Evolutionary conservation across 257 asterid genomes (phyloP).

Genomic region (Scutellaria minor): DNA sequence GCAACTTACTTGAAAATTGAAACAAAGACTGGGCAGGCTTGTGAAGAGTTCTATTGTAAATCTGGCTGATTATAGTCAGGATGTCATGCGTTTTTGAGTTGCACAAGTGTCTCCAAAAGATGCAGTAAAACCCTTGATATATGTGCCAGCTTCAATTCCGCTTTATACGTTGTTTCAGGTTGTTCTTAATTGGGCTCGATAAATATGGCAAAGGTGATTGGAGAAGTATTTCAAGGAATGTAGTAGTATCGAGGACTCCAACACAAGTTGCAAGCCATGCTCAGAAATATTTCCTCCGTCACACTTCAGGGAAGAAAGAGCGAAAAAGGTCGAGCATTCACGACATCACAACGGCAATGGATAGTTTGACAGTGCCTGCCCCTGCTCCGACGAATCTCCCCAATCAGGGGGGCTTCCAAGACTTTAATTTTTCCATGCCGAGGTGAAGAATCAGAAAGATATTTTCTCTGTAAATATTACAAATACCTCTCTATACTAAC

Average conservation of each 20-base stretch:
- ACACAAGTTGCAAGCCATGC: conserved; percentile 98
- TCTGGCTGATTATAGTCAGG: neutral
- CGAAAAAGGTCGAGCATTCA: conserved; percentile 89
- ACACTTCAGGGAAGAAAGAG: conserved; percentile 71
- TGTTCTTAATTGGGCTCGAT: conserved; percentile 70
- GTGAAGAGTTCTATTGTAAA: neutral
- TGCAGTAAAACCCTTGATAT: neutral
- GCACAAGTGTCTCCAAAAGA: neutral
- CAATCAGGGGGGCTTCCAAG: conserved; percentile 49
- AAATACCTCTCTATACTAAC: conserved; percentile 35
- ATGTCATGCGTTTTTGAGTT: neutral
- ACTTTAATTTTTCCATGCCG: conserved; percentile 47
- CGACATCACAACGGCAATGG: conserved; percentile 75
- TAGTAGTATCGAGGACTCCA: conserved; percentile 86
- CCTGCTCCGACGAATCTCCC: conserved; percentile 54
- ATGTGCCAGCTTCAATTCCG: neutral
- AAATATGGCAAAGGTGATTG: conserved; percentile 87
- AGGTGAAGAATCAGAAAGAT: conserved; percentile 39
- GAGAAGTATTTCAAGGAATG: conserved; percentile 95
- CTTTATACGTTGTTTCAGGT: conserved; percentile 41
- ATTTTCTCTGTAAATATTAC: conserved; percentile 37
- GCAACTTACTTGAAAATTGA: neutral
- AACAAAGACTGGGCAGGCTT: neutral
- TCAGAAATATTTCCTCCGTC: conserved; percentile 86
- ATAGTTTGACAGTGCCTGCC: conserved; percentile 49